Conservation (phyloP, 2,329 filamentous ascomycete species). For the Aspergillus pseudoviridinutans region DNA sequence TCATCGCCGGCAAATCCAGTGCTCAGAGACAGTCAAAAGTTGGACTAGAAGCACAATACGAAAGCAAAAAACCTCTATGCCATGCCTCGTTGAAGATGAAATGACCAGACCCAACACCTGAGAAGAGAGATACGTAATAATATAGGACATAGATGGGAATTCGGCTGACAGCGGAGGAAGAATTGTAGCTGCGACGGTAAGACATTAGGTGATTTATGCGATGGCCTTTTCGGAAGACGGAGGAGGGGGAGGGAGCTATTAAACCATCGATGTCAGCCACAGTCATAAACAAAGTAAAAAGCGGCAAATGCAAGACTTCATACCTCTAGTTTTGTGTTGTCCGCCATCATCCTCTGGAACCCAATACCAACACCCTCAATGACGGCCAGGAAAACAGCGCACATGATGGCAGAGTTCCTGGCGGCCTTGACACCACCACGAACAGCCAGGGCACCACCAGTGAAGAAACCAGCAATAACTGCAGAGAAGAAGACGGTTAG, state of each 20-base stretch:
- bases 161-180: conserved; percentile 15
- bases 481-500: neutral
- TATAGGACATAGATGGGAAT: conserved; percentile 18
- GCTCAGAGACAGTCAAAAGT: conserved; percentile 22
- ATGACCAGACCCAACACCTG: conserved; percentile 36
- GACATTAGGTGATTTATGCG: conserved; percentile 23
- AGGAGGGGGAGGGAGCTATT: conserved; percentile 35
- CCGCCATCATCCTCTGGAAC: conserved; percentile 90
- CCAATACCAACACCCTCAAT: conserved; percentile 97
- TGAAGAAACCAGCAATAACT: conserved; percentile 94
- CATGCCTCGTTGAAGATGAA: conserved; percentile 29
- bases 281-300: neutral
- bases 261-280: neutral
- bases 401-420: conserved; percentile 93
- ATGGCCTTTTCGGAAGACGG: conserved; percentile 34
- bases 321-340: conserved; percentile 78
- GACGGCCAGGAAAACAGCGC: conserved; percentile 87
- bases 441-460: conserved; percentile 84
- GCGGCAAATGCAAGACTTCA: conserved; percentile 18
- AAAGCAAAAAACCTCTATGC: conserved; percentile 31
- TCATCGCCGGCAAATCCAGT: conserved; percentile 26
- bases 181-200: conserved; percentile 11
- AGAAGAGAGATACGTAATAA: conserved; percentile 35
- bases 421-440: conserved; percentile 89
- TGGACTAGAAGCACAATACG: conserved; percentile 24